These are phyloP conservation scores for Kwoniella europaea DNA, from an alignment of 768 basidiomycete genomes.

Conservation along the genomic window DNA sequence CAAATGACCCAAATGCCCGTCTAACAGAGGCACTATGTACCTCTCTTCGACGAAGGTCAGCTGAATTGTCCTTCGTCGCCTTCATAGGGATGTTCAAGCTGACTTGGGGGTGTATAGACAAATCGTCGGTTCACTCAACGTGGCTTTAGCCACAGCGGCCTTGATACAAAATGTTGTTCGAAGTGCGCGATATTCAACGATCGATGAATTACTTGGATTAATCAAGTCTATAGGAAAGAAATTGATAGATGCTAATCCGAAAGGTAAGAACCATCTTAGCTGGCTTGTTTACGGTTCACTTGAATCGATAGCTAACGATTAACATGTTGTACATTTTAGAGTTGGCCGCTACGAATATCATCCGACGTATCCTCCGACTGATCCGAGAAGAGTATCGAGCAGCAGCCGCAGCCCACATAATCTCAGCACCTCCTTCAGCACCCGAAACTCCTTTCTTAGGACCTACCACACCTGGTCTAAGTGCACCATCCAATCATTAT, in stretches of 20 bases:
- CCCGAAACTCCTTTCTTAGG: conserved; percentile 52
- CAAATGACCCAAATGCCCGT: conserved; percentile 34
- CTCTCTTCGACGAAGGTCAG: conserved; percentile 42
- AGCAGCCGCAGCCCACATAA: conserved; percentile 64
- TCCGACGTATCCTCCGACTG: conserved; percentile 88
- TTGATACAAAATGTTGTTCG: conserved; percentile 89
- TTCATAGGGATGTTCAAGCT: neutral
- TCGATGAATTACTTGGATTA: conserved; percentile 79
- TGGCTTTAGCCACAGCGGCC: conserved; percentile 85
- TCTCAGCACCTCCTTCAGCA: conserved; percentile 42
- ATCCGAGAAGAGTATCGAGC: conserved; percentile 94
- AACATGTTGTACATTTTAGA: conserved; percentile 63
- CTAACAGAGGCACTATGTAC: conserved; percentile 46
- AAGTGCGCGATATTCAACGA: conserved; percentile 80
- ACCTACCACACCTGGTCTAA: conserved; percentile 53
- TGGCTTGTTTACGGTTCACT: neutral
- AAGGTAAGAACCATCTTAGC: conserved; percentile 66
- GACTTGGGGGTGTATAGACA: conserved; percentile 26
- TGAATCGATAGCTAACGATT: neutral
- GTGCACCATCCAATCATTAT: conserved; percentile 51
- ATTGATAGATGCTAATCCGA: conserved; percentile 89
- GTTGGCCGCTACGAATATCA: conserved; percentile 91
- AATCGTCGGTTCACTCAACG: conserved; percentile 82
- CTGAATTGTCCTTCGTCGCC: neutral
- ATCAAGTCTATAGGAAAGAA: conserved; percentile 79